Evolutionary conservation across 768 basidiomycete species (phyloP).

Genomic region (Crassisporium funariophilum): DNA sequence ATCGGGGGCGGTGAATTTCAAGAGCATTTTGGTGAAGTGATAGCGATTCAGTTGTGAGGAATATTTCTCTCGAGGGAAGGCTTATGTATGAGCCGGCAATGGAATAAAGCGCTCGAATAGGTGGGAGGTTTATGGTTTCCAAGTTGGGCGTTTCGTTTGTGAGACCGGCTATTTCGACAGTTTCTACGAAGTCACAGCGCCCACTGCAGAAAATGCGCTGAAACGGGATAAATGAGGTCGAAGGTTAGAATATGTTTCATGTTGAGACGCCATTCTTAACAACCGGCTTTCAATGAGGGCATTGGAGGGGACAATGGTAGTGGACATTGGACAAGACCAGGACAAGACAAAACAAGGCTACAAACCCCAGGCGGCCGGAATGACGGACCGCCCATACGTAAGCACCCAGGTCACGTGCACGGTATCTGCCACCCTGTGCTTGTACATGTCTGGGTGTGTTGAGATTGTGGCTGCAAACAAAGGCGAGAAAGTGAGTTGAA

Average conservation of each 20-base stretch:
- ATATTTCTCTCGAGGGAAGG: background rate
- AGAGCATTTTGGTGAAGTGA: slow-evolving; percentile 42
- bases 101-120: slow-evolving; percentile 30
- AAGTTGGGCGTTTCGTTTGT: slow-evolving; percentile 50
- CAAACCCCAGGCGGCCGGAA: too few species aligned
- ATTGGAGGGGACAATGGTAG: background rate
- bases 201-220: too few species aligned
- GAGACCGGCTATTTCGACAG: slow-evolving; percentile 5
- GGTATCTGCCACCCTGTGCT: slow-evolving; percentile 15
- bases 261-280: too few species aligned
- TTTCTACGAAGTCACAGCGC: too few species aligned
- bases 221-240: too few species aligned
- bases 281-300: too few species aligned
- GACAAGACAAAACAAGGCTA: too few species aligned
- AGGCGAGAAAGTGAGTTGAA: slow-evolving; percentile 39
- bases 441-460: slow-evolving; percentile 34
- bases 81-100: slow-evolving; percentile 7
- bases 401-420: slow-evolving; percentile 16
- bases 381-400: too few species aligned
- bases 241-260: too few species aligned
- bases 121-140: slow-evolving; percentile 46
- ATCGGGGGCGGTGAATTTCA: slow-evolving; percentile 60
- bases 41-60: background rate
- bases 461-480: slow-evolving; percentile 37
- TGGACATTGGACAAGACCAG: slow-evolving; percentile 2